phyloP scores from a whole-genome alignment of 1,139 yeast species.

The Yamadazyma blattariae region DNA sequence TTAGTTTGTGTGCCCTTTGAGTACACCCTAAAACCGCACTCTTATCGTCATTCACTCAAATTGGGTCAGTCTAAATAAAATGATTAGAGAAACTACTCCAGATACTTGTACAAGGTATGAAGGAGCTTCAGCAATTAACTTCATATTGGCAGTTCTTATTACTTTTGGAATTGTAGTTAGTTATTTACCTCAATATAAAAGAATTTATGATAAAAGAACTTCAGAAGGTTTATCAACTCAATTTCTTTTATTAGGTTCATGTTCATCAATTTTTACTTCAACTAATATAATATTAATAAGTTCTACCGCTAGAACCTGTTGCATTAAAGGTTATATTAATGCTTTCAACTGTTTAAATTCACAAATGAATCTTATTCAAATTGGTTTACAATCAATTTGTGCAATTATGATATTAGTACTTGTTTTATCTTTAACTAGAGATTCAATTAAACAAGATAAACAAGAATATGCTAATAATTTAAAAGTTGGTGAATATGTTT shows the following conservation, averaged over 20 bases:
- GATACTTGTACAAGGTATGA: constrained; percentile 39
- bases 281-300: constrained; percentile 67
- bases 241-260: constrained; percentile 68
- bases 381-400: constrained; percentile 63
- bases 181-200: constrained; percentile 72
- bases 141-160: constrained; percentile 49
- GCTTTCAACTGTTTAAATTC: constrained; percentile 67
- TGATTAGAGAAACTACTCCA: constrained; percentile 2
- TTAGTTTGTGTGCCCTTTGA: no score
- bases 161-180: constrained; percentile 72
- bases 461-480: constrained; percentile 43
- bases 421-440: constrained; percentile 46
- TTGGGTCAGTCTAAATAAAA: no score
- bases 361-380: constrained; percentile 67
- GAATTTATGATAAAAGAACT: constrained; percentile 56
- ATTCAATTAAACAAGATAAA: constrained; percentile 46
- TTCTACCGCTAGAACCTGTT: constrained; percentile 52
- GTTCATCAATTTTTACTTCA: constrained; percentile 68
- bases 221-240: constrained; percentile 81
- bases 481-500: constrained; percentile 38
- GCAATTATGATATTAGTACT: constrained; percentile 59
- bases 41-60: background rate
- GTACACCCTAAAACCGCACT: no score
- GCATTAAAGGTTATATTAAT: constrained; percentile 37
- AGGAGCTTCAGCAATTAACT: constrained; percentile 45